phyloP scores from a whole-genome alignment of 345 rosid genomes.

The Pseudoturritis turrita region DNA sequence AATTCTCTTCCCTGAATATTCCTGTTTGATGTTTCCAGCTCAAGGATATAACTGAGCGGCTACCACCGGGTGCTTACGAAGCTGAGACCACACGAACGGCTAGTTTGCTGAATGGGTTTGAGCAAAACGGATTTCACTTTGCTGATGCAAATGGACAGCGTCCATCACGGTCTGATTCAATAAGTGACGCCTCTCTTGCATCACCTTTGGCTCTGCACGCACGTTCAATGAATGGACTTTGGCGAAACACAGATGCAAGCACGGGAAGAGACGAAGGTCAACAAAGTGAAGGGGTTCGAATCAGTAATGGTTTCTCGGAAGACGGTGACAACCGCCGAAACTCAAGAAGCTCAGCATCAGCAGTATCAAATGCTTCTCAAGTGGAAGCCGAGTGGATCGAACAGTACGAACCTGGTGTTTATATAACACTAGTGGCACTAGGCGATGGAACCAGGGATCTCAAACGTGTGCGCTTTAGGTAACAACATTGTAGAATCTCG shows the following conservation, averaged over 20 bases:
- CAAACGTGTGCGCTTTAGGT: slow-evolving; percentile 99
- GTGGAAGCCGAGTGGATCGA: slow-evolving; percentile 94
- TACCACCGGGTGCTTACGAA: slow-evolving; percentile 68
- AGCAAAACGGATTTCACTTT: slow-evolving; percentile 58
- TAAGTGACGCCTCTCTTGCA: slow-evolving; percentile 42
- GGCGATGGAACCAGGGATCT: slow-evolving; percentile 97
- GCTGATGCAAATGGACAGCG: slow-evolving; percentile 54
- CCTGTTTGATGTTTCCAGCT: slow-evolving; percentile 43
- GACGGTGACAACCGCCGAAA: slow-evolving; percentile 44
- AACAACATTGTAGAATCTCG: slow-evolving; percentile 10
- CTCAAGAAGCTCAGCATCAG: slow-evolving; percentile 46
- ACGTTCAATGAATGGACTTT: slow-evolving; percentile 39
- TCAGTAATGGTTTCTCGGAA: slow-evolving; percentile 43
- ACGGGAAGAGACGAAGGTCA: slow-evolving; percentile 43
- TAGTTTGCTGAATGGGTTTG: slow-evolving; percentile 54
- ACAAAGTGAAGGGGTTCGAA: slow-evolving; percentile 36
- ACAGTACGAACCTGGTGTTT: slow-evolving; percentile 92
- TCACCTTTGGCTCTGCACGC: slow-evolving; percentile 44
- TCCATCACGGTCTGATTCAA: slow-evolving; percentile 60
- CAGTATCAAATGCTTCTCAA: slow-evolving; percentile 41
- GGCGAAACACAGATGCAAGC: slow-evolving; percentile 41
- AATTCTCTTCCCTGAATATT: not conserved
- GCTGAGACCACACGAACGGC: slow-evolving; percentile 44
- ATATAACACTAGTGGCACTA: slow-evolving; percentile 76
- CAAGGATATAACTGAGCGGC: slow-evolving; percentile 81